phyloP scores from a whole-genome alignment of 768 basidiomycete species.

The Rhizopogon rudus region DNA sequence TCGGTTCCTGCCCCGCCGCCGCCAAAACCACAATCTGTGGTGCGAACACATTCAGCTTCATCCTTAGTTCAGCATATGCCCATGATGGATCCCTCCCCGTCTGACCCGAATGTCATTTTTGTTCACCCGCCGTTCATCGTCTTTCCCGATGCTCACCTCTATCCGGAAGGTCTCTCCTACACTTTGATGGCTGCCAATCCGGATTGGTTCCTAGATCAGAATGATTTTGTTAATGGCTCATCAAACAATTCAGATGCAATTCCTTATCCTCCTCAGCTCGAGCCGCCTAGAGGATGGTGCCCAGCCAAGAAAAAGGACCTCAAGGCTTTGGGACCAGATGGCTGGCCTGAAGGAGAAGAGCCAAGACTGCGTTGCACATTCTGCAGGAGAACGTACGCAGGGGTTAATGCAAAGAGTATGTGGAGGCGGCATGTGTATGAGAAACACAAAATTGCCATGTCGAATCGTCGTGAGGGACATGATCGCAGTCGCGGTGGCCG shows the following conservation, averaged over 20 bases:
- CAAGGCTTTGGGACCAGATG: constrained; percentile 61
- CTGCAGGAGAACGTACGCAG: constrained; percentile 78
- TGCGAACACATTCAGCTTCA: constrained; percentile 22
- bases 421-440: constrained; percentile 87
- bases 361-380: constrained; percentile 80
- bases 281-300: constrained; percentile 84
- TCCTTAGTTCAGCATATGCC: constrained; percentile 42
- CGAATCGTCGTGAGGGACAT: constrained; percentile 70
- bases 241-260: constrained; percentile 49
- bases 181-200: constrained; percentile 67
- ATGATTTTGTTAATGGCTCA: constrained; percentile 51
- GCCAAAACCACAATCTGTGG: constrained; percentile 20
- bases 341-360: constrained; percentile 79
- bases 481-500: constrained; percentile 59
- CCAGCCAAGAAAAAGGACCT: constrained; percentile 80
- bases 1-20: constrained; percentile 15
- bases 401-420: constrained; percentile 89
- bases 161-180: constrained; percentile 68
- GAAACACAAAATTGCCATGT: constrained; percentile 88
- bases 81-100: constrained; percentile 61
- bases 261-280: constrained; percentile 69
- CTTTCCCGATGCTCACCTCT: constrained; percentile 57
- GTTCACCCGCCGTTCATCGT: constrained; percentile 68
- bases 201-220: constrained; percentile 74
- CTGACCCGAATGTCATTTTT: constrained; percentile 64